Evolutionary conservation across 306 rosid genomes (phyloP), one percentile per base, ranked within the genome.

Genomic region (Gastrolobium villosum): DNA sequence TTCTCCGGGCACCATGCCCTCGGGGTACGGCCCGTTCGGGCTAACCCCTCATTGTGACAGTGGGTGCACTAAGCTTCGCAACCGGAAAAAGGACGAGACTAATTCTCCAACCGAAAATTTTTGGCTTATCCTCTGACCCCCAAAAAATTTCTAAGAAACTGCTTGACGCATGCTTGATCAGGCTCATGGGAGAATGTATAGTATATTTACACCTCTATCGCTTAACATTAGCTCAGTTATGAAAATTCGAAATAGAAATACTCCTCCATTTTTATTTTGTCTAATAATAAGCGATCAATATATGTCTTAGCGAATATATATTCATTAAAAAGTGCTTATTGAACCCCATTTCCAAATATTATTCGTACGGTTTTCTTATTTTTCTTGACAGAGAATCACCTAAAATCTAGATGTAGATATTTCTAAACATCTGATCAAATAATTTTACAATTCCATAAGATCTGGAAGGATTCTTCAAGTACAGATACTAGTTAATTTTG

Each of bases 321-420:
- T 49, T 3, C 55, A 45, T 45, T 45, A 20, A 20, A 20, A 20
- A 0, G 26, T 20, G 26, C 26, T 20, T 20, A 20, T 20, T 20
- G 26, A 20, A 20, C 37, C 50, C 46, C 37, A 54, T 36, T 53
- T 39, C 2, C 40, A 9, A 55, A 41, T 41, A 53, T 39, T 39
- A 54, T 72, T 30, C 30, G 1, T 2, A 28, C 7, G 8, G 4
- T 26, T 65, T 52, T 63, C 4, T 32, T 46, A 15, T 50, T 0
- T 13, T 49, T 63, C 15, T 20, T 5, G 10, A 46, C 7, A 70
- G 6, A 46, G 43, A 56, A 44, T 72, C 35, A 1, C 65, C 43
- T 65, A 60, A 46, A 49, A 46, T 81, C 48, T 48, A 30, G 40
- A 57, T 26, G 26, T 9, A 60, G 64, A 54, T 67, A 77, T 56